Base-by-base conservation (phyloP, 352 stramenopile species). In the Globisporangium iwayamae region DNA sequence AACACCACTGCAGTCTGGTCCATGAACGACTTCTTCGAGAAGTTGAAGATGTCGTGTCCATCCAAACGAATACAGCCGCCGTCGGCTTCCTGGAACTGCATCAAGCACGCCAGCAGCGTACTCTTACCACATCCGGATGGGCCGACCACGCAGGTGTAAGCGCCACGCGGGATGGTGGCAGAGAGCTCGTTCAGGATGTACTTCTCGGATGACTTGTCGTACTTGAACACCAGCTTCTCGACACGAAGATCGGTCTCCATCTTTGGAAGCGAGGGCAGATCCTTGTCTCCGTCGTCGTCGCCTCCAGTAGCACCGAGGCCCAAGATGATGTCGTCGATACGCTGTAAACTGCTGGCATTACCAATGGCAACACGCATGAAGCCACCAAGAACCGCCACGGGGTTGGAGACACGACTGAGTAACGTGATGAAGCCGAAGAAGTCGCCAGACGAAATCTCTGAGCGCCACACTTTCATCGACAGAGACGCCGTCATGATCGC, bases 321-420 rank as follows among this genome's bases (percentile, higher is more conserved):
- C 18, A 93, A 56, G 56, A 94, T 86, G 58, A 94, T 90, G 59
- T 96, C 85, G 51, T 95, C 87, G 9, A 96, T 79, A 68, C 86
- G 85, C 68, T 96, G 87, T 64, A 96, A 66, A 72, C 84, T 94
- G 46, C 82, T 90, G 20, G 87, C 85, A 51, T 96, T 94, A 45
- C 86, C 85, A 43, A 96, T 96, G 32, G 87, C 87, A 9, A 94
- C 85, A 72, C 87, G 87, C 87, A 96, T 96, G 64, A 96, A 96
- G 8, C 85, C 87, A 64, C 87, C 87, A 1, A 96, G 70, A 30
- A 88, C 79, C 11, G 86, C 92, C 22, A 96, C 86, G 30, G 87
- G 87, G 48, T 78, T 94, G 30, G 85, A 93, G 25, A 96, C 84
- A 64, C 87, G 86, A 66, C 73, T 74, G 11, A 95, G 62, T 39